These are phyloP conservation scores for Aspergillaceae sp. DNA, from an alignment of 2,329 filamentous ascomycete genomes.

Conservation along the genomic window DNA sequence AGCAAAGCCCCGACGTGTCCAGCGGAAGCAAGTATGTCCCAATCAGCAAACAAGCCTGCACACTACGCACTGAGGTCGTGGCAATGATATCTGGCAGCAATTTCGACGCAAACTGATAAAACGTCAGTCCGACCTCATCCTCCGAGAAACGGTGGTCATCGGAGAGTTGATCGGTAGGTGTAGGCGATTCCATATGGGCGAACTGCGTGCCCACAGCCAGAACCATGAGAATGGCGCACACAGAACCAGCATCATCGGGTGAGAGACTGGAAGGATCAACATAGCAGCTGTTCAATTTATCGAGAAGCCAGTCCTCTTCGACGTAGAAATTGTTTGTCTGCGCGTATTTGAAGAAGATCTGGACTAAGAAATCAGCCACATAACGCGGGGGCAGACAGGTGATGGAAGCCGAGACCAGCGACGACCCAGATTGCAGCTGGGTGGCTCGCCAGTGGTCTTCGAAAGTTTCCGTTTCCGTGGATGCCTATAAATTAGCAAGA, in stretches of 20 bases:
- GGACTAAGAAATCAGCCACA: slow-evolving; percentile 35
- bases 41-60: slow-evolving; percentile 50
- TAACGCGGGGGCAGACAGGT: slow-evolving; percentile 37
- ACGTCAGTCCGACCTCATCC: slow-evolving; percentile 47
- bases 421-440: slow-evolving; percentile 34
- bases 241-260: slow-evolving; percentile 31
- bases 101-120: slow-evolving; percentile 49
- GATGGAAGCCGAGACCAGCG: slow-evolving; percentile 28
- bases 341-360: slow-evolving; percentile 38
- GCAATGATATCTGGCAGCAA: slow-evolving; percentile 51
- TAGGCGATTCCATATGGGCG: slow-evolving; percentile 34
- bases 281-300: slow-evolving; percentile 33
- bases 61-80: slow-evolving; percentile 48
- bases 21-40: slow-evolving; percentile 49
- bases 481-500: slow-evolving; percentile 15
- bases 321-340: slow-evolving; percentile 38
- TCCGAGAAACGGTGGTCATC: slow-evolving; percentile 38
- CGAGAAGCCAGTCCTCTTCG: slow-evolving; percentile 33
- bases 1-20: slow-evolving; percentile 49
- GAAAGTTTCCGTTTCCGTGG: slow-evolving; percentile 30
- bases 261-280: slow-evolving; percentile 26
- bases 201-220: slow-evolving; percentile 39
- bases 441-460: slow-evolving; percentile 37
- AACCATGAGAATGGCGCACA: slow-evolving; percentile 37
- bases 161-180: slow-evolving; percentile 25